phyloP scores from a whole-genome alignment of 75 land plant genomes.

The Adiantum capillusveneris region DNA sequence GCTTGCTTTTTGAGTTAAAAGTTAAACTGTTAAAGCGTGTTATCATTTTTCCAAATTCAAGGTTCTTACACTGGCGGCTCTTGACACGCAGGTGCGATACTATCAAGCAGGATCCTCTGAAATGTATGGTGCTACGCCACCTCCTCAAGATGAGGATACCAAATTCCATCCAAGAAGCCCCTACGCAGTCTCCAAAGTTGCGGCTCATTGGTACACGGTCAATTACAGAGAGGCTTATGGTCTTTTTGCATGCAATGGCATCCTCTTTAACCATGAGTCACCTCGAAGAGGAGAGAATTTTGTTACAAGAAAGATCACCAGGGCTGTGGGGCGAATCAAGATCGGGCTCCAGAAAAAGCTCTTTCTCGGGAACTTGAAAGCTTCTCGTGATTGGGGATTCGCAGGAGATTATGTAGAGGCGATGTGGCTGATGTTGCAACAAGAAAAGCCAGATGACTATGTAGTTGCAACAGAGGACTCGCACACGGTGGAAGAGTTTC shows the following conservation, averaged over 20 bases:
- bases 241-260: conserved; percentile 89
- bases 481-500: conserved; percentile 90
- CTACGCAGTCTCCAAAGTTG: conserved; percentile 87
- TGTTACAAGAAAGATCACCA: conserved; percentile 87
- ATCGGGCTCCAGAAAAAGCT: conserved; percentile 83
- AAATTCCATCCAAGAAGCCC: conserved; percentile 88
- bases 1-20: background rate
- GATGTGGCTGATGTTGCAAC: conserved; percentile 99
- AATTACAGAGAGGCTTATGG: conserved; percentile 92
- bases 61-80: no score
- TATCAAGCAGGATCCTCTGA: conserved; percentile 98
- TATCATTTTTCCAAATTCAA: no score
- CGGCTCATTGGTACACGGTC: conserved; percentile 96
- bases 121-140: conserved; percentile 95
- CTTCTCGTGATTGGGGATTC: conserved; percentile 92
- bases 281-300: conserved; percentile 93
- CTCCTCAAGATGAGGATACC: conserved; percentile 80
- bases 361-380: conserved; percentile 77
- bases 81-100: conserved; percentile 34
- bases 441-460: conserved; percentile 84
- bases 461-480: conserved; percentile 94
- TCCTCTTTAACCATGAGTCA: conserved; percentile 90
- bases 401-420: conserved; percentile 97
- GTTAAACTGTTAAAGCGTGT: background rate
- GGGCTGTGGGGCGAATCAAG: conserved; percentile 91